Conservation (phyloP, 768 basidiomycete species). For the Lyophyllum decastes region DNA sequence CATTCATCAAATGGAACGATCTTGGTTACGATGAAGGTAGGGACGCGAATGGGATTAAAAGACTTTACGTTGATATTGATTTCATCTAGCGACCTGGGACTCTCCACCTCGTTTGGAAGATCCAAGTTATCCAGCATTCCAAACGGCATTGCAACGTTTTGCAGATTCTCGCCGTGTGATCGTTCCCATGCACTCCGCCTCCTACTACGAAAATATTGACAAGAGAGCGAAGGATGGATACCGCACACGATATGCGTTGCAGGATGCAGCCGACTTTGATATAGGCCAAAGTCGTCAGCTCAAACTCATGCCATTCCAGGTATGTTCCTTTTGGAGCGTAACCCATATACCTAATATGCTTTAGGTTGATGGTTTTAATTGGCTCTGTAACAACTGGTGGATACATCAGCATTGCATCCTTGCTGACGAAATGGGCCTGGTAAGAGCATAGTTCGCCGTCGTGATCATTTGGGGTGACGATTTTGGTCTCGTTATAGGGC, state of each 20-base stretch:
- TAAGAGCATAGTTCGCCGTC: constrained; percentile 27
- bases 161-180: constrained; percentile 60
- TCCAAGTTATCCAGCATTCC: constrained; percentile 61
- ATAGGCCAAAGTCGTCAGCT: constrained; percentile 66
- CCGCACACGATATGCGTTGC: constrained; percentile 44
- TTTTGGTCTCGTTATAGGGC: constrained; percentile 45
- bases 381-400: constrained; percentile 90
- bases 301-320: constrained; percentile 88
- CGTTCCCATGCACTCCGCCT: constrained; percentile 51
- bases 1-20: constrained; percentile 92
- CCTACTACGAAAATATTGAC: constrained; percentile 46
- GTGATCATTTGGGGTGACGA: background rate
- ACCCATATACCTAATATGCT: constrained; percentile 1
- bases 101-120: constrained; percentile 71
- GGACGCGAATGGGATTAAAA: background rate
- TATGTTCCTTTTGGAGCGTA: constrained; percentile 24
- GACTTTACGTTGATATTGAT: constrained; percentile 2
- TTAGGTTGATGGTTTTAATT: constrained; percentile 80
- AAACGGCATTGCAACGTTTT: constrained; percentile 66
- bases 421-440: constrained; percentile 98
- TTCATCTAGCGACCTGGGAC: constrained; percentile 82
- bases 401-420: constrained; percentile 82
- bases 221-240: constrained; percentile 59
- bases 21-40: constrained; percentile 90
- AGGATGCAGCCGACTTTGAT: constrained; percentile 54